Evolutionary conservation across 2,329 filamentous ascomycete species (phyloP).

Genomic region (Cladosporium sp.): DNA sequence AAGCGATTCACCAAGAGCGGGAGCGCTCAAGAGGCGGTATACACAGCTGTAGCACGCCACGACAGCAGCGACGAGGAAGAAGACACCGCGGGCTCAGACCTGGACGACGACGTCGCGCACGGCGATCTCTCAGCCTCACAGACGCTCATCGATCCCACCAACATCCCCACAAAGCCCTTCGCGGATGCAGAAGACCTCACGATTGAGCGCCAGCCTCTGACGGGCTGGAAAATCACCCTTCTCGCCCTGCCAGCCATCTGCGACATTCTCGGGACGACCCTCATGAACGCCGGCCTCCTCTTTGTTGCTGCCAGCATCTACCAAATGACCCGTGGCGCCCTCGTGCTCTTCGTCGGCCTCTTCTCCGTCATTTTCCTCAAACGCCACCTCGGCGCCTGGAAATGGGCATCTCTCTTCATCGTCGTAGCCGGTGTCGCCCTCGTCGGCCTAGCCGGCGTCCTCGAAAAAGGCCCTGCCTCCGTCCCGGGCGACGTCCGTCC

Average conservation of each 20-base stretch:
- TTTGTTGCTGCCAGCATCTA: slow-evolving; percentile 96
- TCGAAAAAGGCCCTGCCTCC: slow-evolving; percentile 60
- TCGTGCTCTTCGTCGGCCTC: slow-evolving; percentile 92
- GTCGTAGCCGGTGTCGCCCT: slow-evolving; percentile 86
- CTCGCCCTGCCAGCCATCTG: slow-evolving; percentile 86
- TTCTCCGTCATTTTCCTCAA: slow-evolving; percentile 92
- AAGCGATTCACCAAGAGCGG: slow-evolving; percentile 41
- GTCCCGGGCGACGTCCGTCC: slow-evolving; percentile 33
- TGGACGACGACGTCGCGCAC: slow-evolving; percentile 38
- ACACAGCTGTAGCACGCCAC: slow-evolving; percentile 30
- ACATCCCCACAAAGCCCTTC: slow-evolving; percentile 53
- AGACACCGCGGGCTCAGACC: slow-evolving; percentile 27
- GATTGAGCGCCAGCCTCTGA: slow-evolving; percentile 55
- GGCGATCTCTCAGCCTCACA: slow-evolving; percentile 38
- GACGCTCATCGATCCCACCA: slow-evolving; percentile 40
- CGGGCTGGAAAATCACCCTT: slow-evolving; percentile 69
- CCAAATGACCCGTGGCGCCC: slow-evolving; percentile 94
- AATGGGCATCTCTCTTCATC: slow-evolving; percentile 85
- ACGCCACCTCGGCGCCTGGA: slow-evolving; percentile 77
- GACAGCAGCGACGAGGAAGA: slow-evolving; percentile 40
- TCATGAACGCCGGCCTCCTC: slow-evolving; percentile 94
- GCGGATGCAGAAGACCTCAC: slow-evolving; percentile 49
- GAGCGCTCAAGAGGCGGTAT: slow-evolving; percentile 29
- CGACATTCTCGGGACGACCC: slow-evolving; percentile 90
- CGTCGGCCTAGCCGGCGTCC: slow-evolving; percentile 83